A percentile compares a stretch with the other conserved stretches of the same genome.
Evolutionary conservation across 441 rosid genomes (phyloP).

Genomic region (Syzygium syzygioides): DNA sequence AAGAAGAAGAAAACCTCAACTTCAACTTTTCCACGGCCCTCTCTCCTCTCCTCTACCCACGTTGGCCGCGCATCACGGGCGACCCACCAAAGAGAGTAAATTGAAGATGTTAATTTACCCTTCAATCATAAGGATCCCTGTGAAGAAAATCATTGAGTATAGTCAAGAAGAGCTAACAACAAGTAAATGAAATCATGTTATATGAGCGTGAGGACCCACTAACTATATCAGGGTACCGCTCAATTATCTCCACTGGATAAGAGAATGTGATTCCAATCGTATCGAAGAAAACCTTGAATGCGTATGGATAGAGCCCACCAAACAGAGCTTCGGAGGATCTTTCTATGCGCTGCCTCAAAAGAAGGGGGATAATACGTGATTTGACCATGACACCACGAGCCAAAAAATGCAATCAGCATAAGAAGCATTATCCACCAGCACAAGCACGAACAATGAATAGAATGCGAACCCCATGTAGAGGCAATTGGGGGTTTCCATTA

Average conservation of each 20-base stretch:
- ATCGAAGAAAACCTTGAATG: neutral
- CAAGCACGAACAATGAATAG: neutral
- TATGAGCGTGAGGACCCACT: neutral
- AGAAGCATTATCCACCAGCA: neutral
- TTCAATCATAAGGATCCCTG: neutral
- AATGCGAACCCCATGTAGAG: neutral
- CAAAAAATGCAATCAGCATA: neutral
- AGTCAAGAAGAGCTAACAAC: neutral
- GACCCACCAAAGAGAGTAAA: neutral
- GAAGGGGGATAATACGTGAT: rapidly evolving
- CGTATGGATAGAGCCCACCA: neutral
- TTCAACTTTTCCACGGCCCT: neutral
- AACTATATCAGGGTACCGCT: neutral
- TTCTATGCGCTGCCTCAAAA: neutral
- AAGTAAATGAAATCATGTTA: neutral
- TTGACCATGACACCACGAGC: neutral
- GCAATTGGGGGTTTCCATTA: neutral
- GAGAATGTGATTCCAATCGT: neutral
- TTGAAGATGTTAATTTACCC: neutral
- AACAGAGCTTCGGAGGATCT: neutral
- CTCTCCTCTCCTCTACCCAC: neutral
- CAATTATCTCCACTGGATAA: neutral
- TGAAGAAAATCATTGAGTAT: neutral
- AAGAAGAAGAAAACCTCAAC: neutral
- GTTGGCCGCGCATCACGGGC: neutral